Evolutionary conservation across 352 stramenopile genomes (phyloP).

Genomic region (Globisporangium heterothallicum): DNA sequence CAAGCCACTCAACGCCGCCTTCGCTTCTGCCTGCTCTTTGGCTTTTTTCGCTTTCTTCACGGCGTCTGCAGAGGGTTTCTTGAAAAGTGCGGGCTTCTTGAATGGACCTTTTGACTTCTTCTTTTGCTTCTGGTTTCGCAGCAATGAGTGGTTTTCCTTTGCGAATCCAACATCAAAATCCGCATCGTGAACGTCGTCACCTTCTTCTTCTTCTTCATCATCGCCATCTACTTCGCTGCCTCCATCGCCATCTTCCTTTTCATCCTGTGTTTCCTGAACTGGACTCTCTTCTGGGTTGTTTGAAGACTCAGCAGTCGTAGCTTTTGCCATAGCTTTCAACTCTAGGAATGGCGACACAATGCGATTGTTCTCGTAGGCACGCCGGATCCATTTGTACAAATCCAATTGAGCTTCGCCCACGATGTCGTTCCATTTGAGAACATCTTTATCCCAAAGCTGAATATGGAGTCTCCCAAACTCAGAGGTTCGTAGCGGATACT

Average conservation of each 20-base stretch:
- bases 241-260: background rate
- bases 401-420: conserved; percentile 83
- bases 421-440: conserved; percentile 91
- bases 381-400: conserved; percentile 79
- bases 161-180: conserved; percentile 9
- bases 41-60: conserved; percentile 25
- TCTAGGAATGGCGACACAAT: conserved; percentile 60
- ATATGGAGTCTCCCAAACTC: conserved; percentile 88
- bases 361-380: conserved; percentile 51
- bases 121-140: conserved; percentile 22
- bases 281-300: no score
- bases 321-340: conserved; percentile 28
- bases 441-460: conserved; percentile 91
- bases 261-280: background rate
- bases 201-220: conserved; percentile 15
- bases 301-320: background rate
- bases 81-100: conserved; percentile 19
- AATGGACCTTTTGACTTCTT: conserved; percentile 14
- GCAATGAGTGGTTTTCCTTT: conserved; percentile 38
- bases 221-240: background rate
- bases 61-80: conserved; percentile 17
- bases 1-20: conserved; percentile 53
- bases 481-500: conserved; percentile 65
- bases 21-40: conserved; percentile 51
- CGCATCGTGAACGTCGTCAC: conserved; percentile 16